These are phyloP conservation scores for Colletotrichum chrysophilum DNA, from an alignment of 2,329 filamentous ascomycete genomes.

Conservation along the genomic window DNA sequence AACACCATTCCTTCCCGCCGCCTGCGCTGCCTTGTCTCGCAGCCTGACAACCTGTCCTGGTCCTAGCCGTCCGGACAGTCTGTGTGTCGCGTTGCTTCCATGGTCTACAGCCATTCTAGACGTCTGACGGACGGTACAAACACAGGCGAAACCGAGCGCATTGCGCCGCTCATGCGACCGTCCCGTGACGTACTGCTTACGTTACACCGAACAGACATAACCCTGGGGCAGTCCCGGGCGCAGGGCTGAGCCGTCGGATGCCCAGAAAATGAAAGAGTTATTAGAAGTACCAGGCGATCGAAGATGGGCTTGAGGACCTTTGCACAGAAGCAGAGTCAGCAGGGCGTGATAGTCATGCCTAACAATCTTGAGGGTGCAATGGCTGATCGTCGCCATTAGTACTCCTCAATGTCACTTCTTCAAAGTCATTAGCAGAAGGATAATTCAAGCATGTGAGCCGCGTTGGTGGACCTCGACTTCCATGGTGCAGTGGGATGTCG, in stretches of 20 bases:
- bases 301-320: not conserved
- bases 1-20: not conserved
- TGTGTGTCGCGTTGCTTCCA: not conserved
- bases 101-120: not conserved
- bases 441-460: conserved; percentile 58
- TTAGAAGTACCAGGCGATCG: not conserved
- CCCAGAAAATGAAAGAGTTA: not conserved
- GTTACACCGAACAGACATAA: not conserved
- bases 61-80: not conserved
- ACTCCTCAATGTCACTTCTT: not conserved
- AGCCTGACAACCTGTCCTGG: not conserved
- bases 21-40: not conserved
- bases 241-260: not conserved
- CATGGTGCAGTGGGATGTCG: conserved; percentile 59
- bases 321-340: not conserved
- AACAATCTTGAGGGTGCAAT: not conserved
- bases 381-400: not conserved
- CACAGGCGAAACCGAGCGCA: conserved; percentile 23
- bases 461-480: conserved; percentile 74
- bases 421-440: not conserved
- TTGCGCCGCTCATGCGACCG: not conserved
- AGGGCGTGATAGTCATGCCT: not conserved
- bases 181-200: not conserved
- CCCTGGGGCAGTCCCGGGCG: not conserved
- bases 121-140: conserved; percentile 25